Evolutionary conservation across 1,139 yeast genomes (phyloP), one percentile per base, ranked within the genome.

Genomic region (Taphrina wiesneri): DNA sequence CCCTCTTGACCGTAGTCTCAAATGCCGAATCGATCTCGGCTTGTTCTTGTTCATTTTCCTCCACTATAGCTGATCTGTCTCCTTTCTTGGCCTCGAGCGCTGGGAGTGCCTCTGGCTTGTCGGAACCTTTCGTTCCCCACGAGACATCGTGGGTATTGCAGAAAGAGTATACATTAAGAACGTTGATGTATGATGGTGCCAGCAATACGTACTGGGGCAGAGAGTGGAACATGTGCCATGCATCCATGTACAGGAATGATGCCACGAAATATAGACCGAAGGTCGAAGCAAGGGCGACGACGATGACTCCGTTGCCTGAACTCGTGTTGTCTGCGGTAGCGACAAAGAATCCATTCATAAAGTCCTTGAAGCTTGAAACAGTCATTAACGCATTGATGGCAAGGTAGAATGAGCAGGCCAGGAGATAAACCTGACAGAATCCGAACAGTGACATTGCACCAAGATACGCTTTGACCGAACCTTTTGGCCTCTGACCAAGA

Each of bases 81-180:
- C 86, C 87, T 49, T 78, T 82, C 73, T 75, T 80, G 71, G 78
- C 78, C 72, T 71, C 75, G 45, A 78, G 82, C 52, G 83, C 83
- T 39, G 90, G 90, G 62, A 85, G 75, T 28, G 84, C 85, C 69
- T 82, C 84, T 0, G 86, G 85, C 68, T 80, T 82, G 67, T 84
- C 84, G 11, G 86, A 89, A 69, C 98, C 99, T 75, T 93, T 93
- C 0, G 99, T 93, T 74, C 99, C 99, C 99, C 99, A 93, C 0
- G 96, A 88, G 56, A 92, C 92, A 80, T 92, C 98, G 77, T 92
- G 97, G 69, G 96, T 88, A 76, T 92, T 92, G 79, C 97, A 91
- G 74, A 92, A 91, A 0, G 98, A 97, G 78, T 90, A 92, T 49
- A 92, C 80, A 28, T 63, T 51, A 26, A 54, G 80, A 19, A 95